Evolutionary conservation across 2,329 filamentous ascomycete genomes (phyloP).

Genomic region (Venturia oleaginea): DNA sequence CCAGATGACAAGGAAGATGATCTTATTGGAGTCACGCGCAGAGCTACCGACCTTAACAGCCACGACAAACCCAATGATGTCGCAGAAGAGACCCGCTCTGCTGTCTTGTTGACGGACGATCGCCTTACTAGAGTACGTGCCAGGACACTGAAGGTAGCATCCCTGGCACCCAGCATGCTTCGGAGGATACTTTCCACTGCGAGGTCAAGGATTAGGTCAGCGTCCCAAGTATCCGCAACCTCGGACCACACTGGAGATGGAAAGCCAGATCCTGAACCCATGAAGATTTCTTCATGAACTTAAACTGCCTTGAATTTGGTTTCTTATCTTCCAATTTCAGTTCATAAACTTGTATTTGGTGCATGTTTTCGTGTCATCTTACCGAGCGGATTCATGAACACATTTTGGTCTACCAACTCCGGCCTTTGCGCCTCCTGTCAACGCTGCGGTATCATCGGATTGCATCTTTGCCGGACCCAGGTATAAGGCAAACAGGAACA

Average conservation of each 20-base stretch:
- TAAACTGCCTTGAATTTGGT: too few relatives aligned
- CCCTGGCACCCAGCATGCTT: conserved; percentile 4
- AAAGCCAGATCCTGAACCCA: background rate
- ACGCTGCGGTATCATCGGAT: too few relatives aligned
- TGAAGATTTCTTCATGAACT: background rate
- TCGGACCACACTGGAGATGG: background rate
- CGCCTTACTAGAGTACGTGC: background rate
- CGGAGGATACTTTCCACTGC: background rate
- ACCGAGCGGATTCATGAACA: too few relatives aligned
- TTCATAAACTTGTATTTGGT: too few relatives aligned
- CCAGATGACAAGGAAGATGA: background rate
- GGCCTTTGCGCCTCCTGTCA: too few relatives aligned
- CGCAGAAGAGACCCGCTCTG: background rate
- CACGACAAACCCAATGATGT: background rate
- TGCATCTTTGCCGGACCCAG: too few relatives aligned
- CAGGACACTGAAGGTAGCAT: background rate
- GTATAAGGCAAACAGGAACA: too few relatives aligned
- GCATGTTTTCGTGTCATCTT: too few relatives aligned
- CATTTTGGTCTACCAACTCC: too few relatives aligned
- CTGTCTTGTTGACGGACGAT: conserved; percentile 9
- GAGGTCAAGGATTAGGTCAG: background rate
- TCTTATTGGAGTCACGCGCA: conserved; percentile 7
- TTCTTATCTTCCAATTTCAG: too few relatives aligned
- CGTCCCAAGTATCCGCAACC: background rate
- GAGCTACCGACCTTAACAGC: background rate